Evolutionary conservation across 2,329 filamentous ascomycete genomes (phyloP).

Genomic region (Trichoderma breve): DNA sequence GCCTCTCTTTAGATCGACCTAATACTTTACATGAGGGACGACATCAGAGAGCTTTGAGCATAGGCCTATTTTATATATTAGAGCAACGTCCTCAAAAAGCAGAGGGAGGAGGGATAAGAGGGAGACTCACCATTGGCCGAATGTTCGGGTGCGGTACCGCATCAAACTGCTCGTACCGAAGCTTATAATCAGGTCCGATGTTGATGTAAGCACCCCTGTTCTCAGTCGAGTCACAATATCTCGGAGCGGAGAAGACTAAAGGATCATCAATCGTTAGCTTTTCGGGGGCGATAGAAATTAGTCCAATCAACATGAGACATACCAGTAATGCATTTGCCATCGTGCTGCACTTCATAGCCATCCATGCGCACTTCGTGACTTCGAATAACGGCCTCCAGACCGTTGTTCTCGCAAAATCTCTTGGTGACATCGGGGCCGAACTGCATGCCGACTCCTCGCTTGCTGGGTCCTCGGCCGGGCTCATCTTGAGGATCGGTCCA

Average conservation of each 20-base stretch:
- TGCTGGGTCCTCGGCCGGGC: constrained; percentile 87
- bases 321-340: constrained; percentile 92
- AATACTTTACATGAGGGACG: constrained; percentile 62
- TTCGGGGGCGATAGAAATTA: background rate
- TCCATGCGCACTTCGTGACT: constrained; percentile 99
- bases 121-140: constrained; percentile 72
- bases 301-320: constrained; percentile 25
- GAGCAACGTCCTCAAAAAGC: background rate
- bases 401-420: constrained; percentile 94
- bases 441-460: constrained; percentile 92
- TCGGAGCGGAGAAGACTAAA: constrained; percentile 90
- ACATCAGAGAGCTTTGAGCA: constrained; percentile 78
- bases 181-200: constrained; percentile 85
- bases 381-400: constrained; percentile 89
- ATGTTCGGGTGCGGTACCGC: constrained; percentile 95
- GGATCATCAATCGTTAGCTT: constrained; percentile 20
- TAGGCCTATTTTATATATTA: constrained; percentile 59
- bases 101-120: background rate
- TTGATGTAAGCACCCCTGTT: constrained; percentile 99
- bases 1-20: background rate
- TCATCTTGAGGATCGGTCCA: constrained; percentile 94
- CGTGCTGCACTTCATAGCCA: constrained; percentile 97
- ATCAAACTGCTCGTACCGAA: constrained; percentile 90
- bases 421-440: constrained; percentile 97
- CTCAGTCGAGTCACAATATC: constrained; percentile 96